Percentiles rank a stretch among this genome's conserved stretches.
These are phyloP conservation scores for Microdochium bolleyi DNA, from an alignment of 2,329 filamentous ascomycete species.

Conservation along the genomic window DNA sequence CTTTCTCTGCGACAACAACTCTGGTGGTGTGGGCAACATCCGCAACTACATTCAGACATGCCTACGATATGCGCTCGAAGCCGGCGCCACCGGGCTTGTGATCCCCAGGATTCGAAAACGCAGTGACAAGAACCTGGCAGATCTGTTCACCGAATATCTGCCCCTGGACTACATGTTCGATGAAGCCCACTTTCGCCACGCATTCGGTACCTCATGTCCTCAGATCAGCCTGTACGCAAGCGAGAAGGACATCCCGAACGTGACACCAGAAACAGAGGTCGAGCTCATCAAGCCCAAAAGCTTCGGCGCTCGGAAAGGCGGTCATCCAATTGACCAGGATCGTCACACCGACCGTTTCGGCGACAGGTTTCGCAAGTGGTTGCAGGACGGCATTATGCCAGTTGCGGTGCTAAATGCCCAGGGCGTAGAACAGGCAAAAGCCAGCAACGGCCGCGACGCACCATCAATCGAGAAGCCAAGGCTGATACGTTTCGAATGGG, in stretches of 20 bases:
- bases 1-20: conserved; percentile 42
- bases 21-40: conserved; percentile 41
- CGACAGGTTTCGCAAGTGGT: conserved; percentile 21
- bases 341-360: conserved; percentile 30
- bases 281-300: conserved; percentile 31
- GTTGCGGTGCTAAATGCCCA: background rate
- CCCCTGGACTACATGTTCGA: conserved; percentile 40
- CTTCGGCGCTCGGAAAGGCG: conserved; percentile 28
- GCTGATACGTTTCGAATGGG: conserved; percentile 33
- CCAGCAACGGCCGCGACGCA: conserved; percentile 8
- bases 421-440: background rate
- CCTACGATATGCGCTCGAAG: conserved; percentile 38
- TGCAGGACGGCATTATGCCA: conserved; percentile 15
- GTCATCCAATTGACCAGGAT: conserved; percentile 30
- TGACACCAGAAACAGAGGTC: conserved; percentile 20
- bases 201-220: conserved; percentile 28
- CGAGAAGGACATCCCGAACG: conserved; percentile 27
- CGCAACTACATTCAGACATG: conserved; percentile 42
- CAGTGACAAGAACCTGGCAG: conserved; percentile 28
- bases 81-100: conserved; percentile 35
- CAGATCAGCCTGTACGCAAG: conserved; percentile 32
- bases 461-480: conserved; percentile 22
- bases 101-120: conserved; percentile 37
- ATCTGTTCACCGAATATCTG: conserved; percentile 29
- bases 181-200: conserved; percentile 31